phyloP scores from a whole-genome alignment of 345 rosid species.

The Aquilaria yunnanensis region DNA sequence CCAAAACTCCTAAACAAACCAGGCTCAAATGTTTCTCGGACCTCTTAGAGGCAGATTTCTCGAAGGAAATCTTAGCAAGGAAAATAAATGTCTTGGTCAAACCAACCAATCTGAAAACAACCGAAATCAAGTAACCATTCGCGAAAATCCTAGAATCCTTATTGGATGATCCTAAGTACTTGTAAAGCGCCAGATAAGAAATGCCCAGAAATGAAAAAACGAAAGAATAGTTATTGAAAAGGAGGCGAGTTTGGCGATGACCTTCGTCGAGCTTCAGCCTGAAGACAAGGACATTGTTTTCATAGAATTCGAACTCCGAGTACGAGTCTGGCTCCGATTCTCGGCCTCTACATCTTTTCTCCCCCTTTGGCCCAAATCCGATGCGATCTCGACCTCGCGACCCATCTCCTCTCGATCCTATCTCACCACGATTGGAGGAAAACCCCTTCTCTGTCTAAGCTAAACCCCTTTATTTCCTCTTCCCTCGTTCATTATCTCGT shows the following conservation, averaged over 20 bases:
- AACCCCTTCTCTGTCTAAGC: too few relatives aligned
- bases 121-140: slow-evolving; percentile 52
- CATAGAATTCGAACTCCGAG: slow-evolving; percentile 66
- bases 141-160: slow-evolving; percentile 36
- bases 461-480: too few relatives aligned
- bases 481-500: too few relatives aligned
- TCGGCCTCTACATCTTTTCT: too few relatives aligned
- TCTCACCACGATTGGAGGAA: too few relatives aligned
- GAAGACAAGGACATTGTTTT: slow-evolving; percentile 87
- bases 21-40: slow-evolving; percentile 66
- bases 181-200: slow-evolving; percentile 46
- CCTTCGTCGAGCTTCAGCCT: slow-evolving; percentile 74
- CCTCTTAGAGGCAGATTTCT: slow-evolving; percentile 81
- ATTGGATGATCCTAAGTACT: slow-evolving; percentile 21
- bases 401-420: too few relatives aligned
- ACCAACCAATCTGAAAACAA: slow-evolving; percentile 39
- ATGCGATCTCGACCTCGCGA: too few relatives aligned
- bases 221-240: slow-evolving; percentile 39
- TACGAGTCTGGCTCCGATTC: too few relatives aligned
- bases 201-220: slow-evolving; percentile 33
- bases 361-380: too few relatives aligned
- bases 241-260: slow-evolving; percentile 67
- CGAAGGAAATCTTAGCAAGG: slow-evolving; percentile 52
- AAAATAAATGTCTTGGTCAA: slow-evolving; percentile 41
- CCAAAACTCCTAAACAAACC: slow-evolving; percentile 38